Percentiles rank a stretch among this genome's conserved stretches.
phyloP scores from a whole-genome alignment of 2,329 filamentous ascomycete species.

The Albifimbria verrucaria region DNA sequence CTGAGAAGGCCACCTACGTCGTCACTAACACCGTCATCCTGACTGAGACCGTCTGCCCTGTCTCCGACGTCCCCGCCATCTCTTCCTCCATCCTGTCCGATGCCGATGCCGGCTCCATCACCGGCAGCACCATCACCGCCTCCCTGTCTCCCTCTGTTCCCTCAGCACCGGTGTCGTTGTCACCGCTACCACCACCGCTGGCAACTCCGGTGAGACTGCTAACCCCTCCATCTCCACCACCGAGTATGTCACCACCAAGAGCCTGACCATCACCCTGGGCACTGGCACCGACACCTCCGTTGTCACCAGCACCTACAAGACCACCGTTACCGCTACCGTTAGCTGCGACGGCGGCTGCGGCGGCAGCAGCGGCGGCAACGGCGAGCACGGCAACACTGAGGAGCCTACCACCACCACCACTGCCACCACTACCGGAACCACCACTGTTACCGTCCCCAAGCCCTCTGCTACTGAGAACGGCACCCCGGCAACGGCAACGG shows the following conservation, averaged over 20 bases:
- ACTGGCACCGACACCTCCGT: conserved; percentile 25
- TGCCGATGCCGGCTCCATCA: conserved; percentile 32
- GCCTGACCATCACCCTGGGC: conserved; percentile 31
- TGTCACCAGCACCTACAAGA: conserved; percentile 41
- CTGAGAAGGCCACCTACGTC: conserved; percentile 27
- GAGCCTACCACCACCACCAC: conserved; percentile 36
- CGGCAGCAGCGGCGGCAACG: conserved; percentile 11
- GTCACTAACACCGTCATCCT: conserved; percentile 37
- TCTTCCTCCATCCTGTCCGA: conserved; percentile 34
- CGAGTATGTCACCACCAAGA: conserved; percentile 27
- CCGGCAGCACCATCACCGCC: conserved; percentile 28
- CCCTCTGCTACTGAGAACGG: conserved; percentile 17
- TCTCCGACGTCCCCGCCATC: conserved; percentile 37
- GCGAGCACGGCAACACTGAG: conserved; percentile 12
- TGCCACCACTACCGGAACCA: conserved; percentile 31
- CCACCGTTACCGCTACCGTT: conserved; percentile 32
- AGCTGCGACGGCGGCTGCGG: conserved; percentile 14
- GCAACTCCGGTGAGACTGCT: conserved; percentile 11
- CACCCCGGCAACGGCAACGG: conserved; percentile 15
- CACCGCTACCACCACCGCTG: conserved; percentile 12
- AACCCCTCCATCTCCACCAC: conserved; percentile 21
- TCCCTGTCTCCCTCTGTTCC: conserved; percentile 16
- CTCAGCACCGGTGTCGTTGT: conserved; percentile 28
- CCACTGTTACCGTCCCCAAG: conserved; percentile 30
- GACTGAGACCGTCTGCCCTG: conserved; percentile 43